Percentiles rank a stretch among this genome's conserved stretches.
Evolutionary conservation across 2,329 filamentous ascomycete genomes (phyloP).

Genomic region (Trichoderma endophyticum): DNA sequence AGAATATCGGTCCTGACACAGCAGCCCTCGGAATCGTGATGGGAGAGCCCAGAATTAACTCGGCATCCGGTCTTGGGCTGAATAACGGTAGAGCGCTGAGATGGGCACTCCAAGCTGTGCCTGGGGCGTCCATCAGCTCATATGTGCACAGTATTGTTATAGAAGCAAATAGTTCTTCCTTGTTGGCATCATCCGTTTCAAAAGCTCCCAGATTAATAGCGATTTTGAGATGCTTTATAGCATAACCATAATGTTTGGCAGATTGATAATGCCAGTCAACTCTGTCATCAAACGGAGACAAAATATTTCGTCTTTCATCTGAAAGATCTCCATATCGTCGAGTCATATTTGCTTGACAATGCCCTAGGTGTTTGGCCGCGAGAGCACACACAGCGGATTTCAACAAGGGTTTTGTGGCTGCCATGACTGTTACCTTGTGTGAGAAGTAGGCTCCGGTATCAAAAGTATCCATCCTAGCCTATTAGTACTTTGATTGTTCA

Average conservation of each 20-base stretch:
- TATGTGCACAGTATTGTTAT: conserved; percentile 8
- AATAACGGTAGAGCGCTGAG: conserved; percentile 6
- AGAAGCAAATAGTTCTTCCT: conserved; percentile 1
- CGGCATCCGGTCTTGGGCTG: background rate
- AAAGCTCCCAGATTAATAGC: conserved; percentile 1
- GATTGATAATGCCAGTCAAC: conserved; percentile 13
- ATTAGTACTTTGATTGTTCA: background rate
- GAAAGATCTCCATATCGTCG: background rate
- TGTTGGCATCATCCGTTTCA: conserved; percentile 3
- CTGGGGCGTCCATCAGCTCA: conserved; percentile 8
- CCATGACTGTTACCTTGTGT: conserved; percentile 10
- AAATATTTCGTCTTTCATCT: background rate
- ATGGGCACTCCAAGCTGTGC: conserved; percentile 11
- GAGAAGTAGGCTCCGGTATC: conserved; percentile 11
- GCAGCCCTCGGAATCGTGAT: conserved; percentile 6
- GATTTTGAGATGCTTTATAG: conserved; percentile 4
- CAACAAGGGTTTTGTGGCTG: background rate
- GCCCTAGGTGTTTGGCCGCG: background rate
- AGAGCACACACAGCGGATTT: conserved; percentile 11
- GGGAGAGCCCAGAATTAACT: background rate
- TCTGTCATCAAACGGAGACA: background rate
- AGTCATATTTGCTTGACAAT: background rate
- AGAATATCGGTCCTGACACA: conserved; percentile 4
- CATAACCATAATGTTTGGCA: background rate
- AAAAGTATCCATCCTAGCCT: conserved; percentile 4